Percentiles rank a stretch among this genome's conserved stretches.
These are phyloP conservation scores for Cladosporium sp. DNA, from an alignment of 2,329 filamentous ascomycete genomes.

Conservation along the genomic window DNA sequence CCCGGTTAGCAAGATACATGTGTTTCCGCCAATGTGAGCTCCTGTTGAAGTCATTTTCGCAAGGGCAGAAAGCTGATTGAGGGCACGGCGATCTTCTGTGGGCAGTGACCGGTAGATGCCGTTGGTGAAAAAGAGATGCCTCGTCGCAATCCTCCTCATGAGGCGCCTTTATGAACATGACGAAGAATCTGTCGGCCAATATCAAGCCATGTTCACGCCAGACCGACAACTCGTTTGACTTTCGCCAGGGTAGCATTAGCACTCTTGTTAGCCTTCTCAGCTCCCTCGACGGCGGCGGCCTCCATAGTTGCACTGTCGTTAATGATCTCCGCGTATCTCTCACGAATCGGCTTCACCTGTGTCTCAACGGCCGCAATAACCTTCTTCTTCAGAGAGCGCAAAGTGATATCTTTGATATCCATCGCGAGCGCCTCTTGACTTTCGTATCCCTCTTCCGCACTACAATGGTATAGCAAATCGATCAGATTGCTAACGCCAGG, in stretches of 20 bases:
- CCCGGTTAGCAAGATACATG: too few relatives aligned
- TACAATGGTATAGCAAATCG: conserved; percentile 65
- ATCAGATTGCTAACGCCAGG: conserved; percentile 88
- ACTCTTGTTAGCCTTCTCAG: conserved; percentile 56
- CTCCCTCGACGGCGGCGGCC: conserved; percentile 56
- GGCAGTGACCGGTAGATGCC: too few relatives aligned
- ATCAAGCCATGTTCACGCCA: too few relatives aligned
- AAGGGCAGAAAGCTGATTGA: neutral
- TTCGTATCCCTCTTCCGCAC: conserved; percentile 31
- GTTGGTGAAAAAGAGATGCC: neutral
- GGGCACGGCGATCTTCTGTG: conserved; percentile 1
- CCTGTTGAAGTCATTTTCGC: neutral
- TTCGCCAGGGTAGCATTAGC: conserved; percentile 50
- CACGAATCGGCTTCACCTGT: conserved; percentile 53
- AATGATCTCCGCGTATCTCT: conserved; percentile 53
- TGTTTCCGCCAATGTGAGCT: conserved; percentile 15
- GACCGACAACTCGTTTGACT: conserved; percentile 43
- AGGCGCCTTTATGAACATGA: too few relatives aligned
- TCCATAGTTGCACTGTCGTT: conserved; percentile 51
- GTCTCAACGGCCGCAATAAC: conserved; percentile 56
- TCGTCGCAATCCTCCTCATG: neutral
- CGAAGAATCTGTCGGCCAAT: too few relatives aligned
- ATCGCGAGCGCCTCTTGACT: conserved; percentile 44
- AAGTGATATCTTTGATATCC: conserved; percentile 41
- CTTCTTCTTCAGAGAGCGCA: conserved; percentile 60